A percentile compares a stretch with the other conserved stretches of the same genome.
Evolutionary conservation across 2,329 filamentous ascomycete genomes (phyloP).

Genomic region (Colletotrichum gigasporum): DNA sequence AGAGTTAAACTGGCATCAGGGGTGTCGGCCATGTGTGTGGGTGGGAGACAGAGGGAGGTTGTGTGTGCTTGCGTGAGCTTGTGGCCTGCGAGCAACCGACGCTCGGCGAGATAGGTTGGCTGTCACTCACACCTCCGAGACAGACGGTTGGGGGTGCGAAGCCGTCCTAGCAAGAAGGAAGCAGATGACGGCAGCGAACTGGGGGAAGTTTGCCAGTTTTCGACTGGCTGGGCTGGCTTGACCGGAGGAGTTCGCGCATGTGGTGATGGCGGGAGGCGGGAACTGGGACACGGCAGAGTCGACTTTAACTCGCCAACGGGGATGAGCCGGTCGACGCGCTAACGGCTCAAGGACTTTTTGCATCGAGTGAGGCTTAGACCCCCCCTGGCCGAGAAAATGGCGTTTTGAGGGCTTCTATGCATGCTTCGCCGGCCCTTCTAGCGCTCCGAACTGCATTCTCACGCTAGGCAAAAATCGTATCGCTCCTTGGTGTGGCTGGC

Average conservation of each 20-base stretch:
- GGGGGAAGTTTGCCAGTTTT: neutral
- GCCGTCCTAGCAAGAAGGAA: neutral
- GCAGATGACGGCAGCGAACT: conserved; percentile 7
- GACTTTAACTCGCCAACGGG: conserved; percentile 19
- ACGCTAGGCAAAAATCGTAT: conserved; percentile 22
- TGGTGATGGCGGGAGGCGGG: conserved; percentile 11
- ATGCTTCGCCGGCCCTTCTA: conserved; percentile 32
- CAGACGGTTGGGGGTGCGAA: neutral
- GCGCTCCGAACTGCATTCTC: conserved; percentile 22
- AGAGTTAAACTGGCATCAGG: conserved; percentile 17
- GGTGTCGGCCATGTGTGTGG: conserved; percentile 3
- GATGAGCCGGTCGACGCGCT: conserved; percentile 13
- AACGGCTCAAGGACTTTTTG: conserved; percentile 28
- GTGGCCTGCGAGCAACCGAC: neutral
- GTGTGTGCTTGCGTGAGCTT: neutral
- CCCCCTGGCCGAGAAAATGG: conserved; percentile 8
- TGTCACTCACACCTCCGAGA: neutral
- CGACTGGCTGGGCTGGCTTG: conserved; percentile 10
- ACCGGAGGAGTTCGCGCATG: conserved; percentile 19
- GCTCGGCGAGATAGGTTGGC: neutral
- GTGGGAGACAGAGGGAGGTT: neutral
- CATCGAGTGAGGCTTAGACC: conserved; percentile 32
- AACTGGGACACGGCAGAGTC: conserved; percentile 9
- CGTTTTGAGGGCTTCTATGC: conserved; percentile 25
- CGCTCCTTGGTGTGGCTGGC: neutral